Conservation (phyloP, 139 green algal genomes). For the Chlorella vulgaris region DNA sequence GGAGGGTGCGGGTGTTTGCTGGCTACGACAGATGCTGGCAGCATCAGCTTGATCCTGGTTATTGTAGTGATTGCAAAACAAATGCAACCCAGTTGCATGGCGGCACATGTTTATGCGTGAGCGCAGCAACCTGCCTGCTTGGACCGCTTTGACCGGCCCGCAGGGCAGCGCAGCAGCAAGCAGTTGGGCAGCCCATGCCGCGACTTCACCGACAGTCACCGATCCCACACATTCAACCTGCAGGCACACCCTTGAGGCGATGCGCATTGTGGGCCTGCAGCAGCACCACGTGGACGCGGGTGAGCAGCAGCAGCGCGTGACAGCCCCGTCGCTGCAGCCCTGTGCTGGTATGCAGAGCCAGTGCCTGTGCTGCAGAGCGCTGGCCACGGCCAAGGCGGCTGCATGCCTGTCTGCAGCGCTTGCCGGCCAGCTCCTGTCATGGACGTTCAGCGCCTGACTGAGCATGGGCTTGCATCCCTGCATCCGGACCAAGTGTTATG, state of each 20-base stretch:
- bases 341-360: too few relatives aligned
- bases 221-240: not conserved
- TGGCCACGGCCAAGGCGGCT: not conserved
- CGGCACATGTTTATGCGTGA: too few relatives aligned
- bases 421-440: too few relatives aligned
- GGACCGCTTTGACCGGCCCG: too few relatives aligned
- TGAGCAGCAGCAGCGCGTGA: not conserved
- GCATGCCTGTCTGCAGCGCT: not conserved
- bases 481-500: too few relatives aligned
- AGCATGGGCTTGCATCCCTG: not conserved
- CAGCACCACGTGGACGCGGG: slow-evolving; percentile 26
- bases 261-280: slow-evolving; percentile 77
- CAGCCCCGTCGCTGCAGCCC: not conserved
- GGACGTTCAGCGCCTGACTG: too few relatives aligned
- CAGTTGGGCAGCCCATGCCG: not conserved
- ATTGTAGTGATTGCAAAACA: not conserved
- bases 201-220: not conserved
- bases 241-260: slow-evolving; percentile 68
- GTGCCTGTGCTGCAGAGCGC: too few relatives aligned
- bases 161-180: not conserved
- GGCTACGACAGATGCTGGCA: not conserved
- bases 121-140: too few relatives aligned
- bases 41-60: not conserved
- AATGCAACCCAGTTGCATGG: too few relatives aligned
- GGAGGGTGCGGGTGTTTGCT: not conserved